Conservation (phyloP, 2,329 filamentous ascomycete species). For the Apiospora marii region DNA sequence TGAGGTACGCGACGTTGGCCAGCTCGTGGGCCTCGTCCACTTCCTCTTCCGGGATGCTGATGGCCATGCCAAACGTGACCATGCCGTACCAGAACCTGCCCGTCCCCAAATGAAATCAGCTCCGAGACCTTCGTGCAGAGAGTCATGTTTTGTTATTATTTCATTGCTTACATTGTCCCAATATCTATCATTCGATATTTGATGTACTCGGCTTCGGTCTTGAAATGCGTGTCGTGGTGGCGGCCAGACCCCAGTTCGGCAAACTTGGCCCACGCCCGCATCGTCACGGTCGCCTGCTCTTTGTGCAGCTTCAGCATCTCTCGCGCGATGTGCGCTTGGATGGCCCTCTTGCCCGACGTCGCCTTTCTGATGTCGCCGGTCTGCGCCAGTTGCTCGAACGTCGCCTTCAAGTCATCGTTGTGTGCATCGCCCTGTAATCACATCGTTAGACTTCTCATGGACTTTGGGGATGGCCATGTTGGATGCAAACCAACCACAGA, state of each 20-base stretch:
- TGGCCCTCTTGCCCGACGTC: constrained; percentile 23
- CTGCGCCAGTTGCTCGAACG: not conserved
- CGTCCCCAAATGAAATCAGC: not conserved
- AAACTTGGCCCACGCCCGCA: constrained; percentile 39
- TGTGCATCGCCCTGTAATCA: not conserved
- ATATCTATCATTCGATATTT: constrained; percentile 38
- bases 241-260: constrained; percentile 31
- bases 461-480: no score
- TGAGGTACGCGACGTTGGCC: not conserved
- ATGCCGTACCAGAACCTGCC: not conserved
- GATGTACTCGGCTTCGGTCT: constrained; percentile 39
- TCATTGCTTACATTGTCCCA: constrained; percentile 34
- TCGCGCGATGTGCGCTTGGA: constrained; percentile 31
- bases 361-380: no score
- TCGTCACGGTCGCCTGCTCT: constrained; percentile 35
- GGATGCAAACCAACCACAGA: no score
- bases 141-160: no score
- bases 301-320: constrained; percentile 41
- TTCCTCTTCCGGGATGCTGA: not conserved
- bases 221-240: constrained; percentile 30
- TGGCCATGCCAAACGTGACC: not conserved
- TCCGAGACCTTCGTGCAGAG: no score
- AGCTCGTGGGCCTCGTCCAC: not conserved
- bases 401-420: not conserved
- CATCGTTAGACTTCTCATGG: not conserved